Percentiles rank a stretch among this genome's conserved stretches.
phyloP scores from a whole-genome alignment of 441 rosid species.

The Brassica hybrid region DNA sequence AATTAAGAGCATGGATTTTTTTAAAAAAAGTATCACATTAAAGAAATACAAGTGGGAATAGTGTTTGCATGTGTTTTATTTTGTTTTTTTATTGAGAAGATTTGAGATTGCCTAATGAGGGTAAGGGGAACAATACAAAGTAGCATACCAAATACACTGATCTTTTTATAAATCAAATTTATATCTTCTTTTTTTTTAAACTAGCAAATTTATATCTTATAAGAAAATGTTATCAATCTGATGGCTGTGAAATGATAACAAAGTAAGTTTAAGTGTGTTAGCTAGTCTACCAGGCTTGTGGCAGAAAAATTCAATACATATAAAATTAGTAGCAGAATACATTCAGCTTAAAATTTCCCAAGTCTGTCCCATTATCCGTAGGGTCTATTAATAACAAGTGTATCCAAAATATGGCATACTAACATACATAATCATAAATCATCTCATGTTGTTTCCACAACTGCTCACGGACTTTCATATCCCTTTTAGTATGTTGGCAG shows the following conservation, averaged over 20 bases:
- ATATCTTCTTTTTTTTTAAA: not conserved
- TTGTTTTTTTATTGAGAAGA: conserved; percentile 29
- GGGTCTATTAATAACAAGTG: not conserved
- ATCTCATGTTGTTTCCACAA: not conserved
- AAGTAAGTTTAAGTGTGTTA: not conserved
- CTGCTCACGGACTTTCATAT: not conserved
- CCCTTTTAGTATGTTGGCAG: not conserved
- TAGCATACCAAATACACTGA: conserved; percentile 27
- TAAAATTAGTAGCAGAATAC: not conserved
- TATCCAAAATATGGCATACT: not conserved
- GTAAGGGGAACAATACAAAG: conserved; percentile 32
- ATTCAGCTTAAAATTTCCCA: too few relatives aligned
- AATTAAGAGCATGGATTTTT: not conserved
- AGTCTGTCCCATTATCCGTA: too few relatives aligned
- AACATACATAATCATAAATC: not conserved
- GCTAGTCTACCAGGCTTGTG: not conserved
- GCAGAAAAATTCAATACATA: not conserved
- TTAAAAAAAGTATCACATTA: not conserved
- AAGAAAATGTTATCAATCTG: not conserved
- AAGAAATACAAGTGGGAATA: conserved; percentile 15
- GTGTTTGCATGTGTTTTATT: conserved; percentile 37
- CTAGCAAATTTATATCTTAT: not conserved
- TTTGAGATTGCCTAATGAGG: conserved; percentile 36
- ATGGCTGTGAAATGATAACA: not conserved
- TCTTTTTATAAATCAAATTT: conserved; percentile 7